Base-by-base conservation (phyloP, 306 rosid species). In the Cercis canadensis region DNA sequence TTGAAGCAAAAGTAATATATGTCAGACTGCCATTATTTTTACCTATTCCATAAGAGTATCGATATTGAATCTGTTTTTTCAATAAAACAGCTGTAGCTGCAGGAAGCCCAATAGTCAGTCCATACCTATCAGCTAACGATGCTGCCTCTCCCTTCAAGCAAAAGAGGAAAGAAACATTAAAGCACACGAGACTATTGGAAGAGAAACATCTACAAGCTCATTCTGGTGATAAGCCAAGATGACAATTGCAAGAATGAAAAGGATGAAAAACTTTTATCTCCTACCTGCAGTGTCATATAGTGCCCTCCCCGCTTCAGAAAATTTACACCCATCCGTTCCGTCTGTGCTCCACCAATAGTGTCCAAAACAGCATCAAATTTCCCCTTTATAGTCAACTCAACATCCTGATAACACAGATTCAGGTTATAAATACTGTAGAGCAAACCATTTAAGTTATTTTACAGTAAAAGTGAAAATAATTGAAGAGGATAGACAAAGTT, bases 261-360 rank as follows among this genome's bases (percentile, higher is more conserved):
- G 49, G 69, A 69, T 56, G 70, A 74, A 39, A 71, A 78, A 61
- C 51, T 44, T 70, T 60, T 57, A 53, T 72, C 19, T 63, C 72
- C 72, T 81, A 89, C 99, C 99, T 94, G 99, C 83, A 94, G 99
- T 24, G 99, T 94, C 99, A 94, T 94, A 78, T 91, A 94, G 82
- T 87, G 85, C 51, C 99, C 99, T n/a, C 96, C 96, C 86, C 81
- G 82, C 80, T 79, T 94, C 67, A 94, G 83, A 82, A 94, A 78
- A 76, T 65, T 78, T 73, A 94, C 62, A 78, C 99, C 85, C 67
- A 75, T 52, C 62, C 86, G 73, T 91, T 94, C 99, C 3, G 92
- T 94, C 75, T 89, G 95, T 50, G 85, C 84, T 10, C 44, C 83
- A 61, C 99, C 99, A 83, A 91, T 94, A 17, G 99, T 94, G 74